A percentile compares a stretch with the other conserved stretches of the same genome.
Evolutionary conservation across 2,329 filamentous ascomycete species (phyloP).

Genomic region (Ilyonectria destructans): DNA sequence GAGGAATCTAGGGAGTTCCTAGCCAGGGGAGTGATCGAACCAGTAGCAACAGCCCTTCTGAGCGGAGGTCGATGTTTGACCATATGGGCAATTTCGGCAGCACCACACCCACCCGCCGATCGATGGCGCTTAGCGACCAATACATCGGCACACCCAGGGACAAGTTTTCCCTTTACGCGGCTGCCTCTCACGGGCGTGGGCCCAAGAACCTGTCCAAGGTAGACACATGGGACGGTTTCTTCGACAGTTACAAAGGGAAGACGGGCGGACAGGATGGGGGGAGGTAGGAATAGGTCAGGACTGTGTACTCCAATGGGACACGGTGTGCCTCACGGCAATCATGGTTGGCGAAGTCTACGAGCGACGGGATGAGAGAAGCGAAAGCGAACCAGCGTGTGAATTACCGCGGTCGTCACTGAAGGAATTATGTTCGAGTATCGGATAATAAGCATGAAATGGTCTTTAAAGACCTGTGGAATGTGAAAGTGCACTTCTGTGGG

Average conservation of each 20-base stretch:
- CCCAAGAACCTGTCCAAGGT: slow-evolving; percentile 12
- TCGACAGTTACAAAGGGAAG: slow-evolving; percentile 16
- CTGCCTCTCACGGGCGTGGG: neutral
- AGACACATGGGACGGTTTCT: slow-evolving; percentile 38
- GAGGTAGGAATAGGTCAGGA: neutral
- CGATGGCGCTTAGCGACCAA: slow-evolving; percentile 16
- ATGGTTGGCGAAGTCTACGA: slow-evolving; percentile 17
- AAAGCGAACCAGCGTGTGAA: slow-evolving; percentile 35
- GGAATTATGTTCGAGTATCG: slow-evolving; percentile 48
- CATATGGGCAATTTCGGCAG: slow-evolving; percentile 11
- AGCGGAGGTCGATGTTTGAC: slow-evolving; percentile 6
- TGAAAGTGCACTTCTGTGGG: slow-evolving; percentile 23
- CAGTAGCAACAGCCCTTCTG: slow-evolving; percentile 9
- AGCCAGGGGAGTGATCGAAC: slow-evolving; percentile 27
- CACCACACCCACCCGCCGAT: slow-evolving; percentile 16
- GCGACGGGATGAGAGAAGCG: slow-evolving; percentile 30
- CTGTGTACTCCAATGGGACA: slow-evolving; percentile 23
- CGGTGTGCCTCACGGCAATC: slow-evolving; percentile 27
- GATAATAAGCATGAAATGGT: slow-evolving; percentile 40
- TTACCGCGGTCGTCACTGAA: slow-evolving; percentile 37
- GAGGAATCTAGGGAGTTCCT: slow-evolving; percentile 54
- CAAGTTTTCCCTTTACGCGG: too few relatives aligned
- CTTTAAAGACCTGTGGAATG: slow-evolving; percentile 31
- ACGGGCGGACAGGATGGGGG: neutral
- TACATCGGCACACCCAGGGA: slow-evolving; percentile 9